Evolutionary conservation across 257 asterid species (phyloP), one percentile per base, ranked within the genome.

Genomic region (Ilex asprella): DNA sequence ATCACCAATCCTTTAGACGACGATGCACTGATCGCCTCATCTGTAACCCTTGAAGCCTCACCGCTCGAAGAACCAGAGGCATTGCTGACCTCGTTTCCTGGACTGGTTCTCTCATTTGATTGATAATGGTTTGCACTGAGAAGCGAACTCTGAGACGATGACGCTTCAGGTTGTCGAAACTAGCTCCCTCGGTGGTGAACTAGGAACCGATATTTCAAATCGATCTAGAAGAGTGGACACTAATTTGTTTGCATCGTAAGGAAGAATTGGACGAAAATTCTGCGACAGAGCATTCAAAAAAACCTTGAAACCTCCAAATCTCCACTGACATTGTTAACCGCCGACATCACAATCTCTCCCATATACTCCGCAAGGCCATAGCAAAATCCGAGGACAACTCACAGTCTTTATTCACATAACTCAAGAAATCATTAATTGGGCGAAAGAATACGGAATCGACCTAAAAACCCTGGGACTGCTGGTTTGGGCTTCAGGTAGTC

Each of bases 231-330:
- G 88, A 65, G 64, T 21, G 7, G 73, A 59, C 49, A 89, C 75
- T 77, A 93, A 75, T 69, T 75, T 84, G 73, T 84, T 81, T 5
- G 89, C 96, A 68, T 89, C 96, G 8, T 84, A 66, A 35, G 85
- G 79, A 58, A 72, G 50, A 65, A 89, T 78, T 1, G 99, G 95
- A 41, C 92, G 97, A 72, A 89, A 93, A 68, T 84, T 78, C 16
- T 39, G 62, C 62, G 90, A 77, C 69, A 85, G 13, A 16, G 95
- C 88, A 31, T 85, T 82, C 77, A 93, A 58, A 58, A 89, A 78
- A 61, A 75, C 68, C 79, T 78, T 54, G 88, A 73, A 55, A 83
- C 66, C 59, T 73, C 77, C 31, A 70, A 60, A 66, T 81, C 86
- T 27, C 65, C 81, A 10, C 16, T 55, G 30, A 70, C 75, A 67